Conservation (phyloP, 2,329 filamentous ascomycete species). For the Pseudophaeomoniella oleicola region DNA sequence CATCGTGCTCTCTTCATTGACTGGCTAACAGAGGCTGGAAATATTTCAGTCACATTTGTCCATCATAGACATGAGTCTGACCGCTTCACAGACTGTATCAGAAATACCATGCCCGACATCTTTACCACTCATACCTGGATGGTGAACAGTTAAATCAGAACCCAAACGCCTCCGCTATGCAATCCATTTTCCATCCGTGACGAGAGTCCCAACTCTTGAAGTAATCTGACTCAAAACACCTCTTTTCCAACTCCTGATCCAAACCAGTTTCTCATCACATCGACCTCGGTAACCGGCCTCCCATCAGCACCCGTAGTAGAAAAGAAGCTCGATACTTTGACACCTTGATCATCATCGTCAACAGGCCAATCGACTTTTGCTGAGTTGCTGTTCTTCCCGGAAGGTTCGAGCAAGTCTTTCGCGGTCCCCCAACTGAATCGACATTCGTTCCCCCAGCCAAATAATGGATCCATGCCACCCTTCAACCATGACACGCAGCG, state of each 20-base stretch:
- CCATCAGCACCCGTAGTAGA: constrained; percentile 18
- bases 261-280: neutral
- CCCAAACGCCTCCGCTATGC: too few relatives aligned
- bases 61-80: too few relatives aligned
- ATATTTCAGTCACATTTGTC: too few relatives aligned
- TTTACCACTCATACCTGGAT: too few relatives aligned
- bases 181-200: too few relatives aligned
- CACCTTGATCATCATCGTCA: constrained; percentile 50
- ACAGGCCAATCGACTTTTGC: constrained; percentile 73
- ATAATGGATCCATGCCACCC: constrained; percentile 77
- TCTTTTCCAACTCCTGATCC: neutral
- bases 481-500: constrained; percentile 71
- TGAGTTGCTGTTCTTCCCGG: constrained; percentile 38
- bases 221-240: too few relatives aligned
- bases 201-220: too few relatives aligned
- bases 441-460: constrained; percentile 89
- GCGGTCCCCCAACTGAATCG: constrained; percentile 92
- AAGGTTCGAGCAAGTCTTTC: constrained; percentile 76
- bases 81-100: too few relatives aligned
- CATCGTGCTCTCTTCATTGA: too few relatives aligned
- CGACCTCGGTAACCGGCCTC: neutral
- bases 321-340: constrained; percentile 67
- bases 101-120: too few relatives aligned
- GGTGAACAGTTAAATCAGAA: too few relatives aligned
- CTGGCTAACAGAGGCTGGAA: too few relatives aligned